Conservation (phyloP, 768 basidiomycete species). For the Pulveroboletus ravenelii region DNA sequence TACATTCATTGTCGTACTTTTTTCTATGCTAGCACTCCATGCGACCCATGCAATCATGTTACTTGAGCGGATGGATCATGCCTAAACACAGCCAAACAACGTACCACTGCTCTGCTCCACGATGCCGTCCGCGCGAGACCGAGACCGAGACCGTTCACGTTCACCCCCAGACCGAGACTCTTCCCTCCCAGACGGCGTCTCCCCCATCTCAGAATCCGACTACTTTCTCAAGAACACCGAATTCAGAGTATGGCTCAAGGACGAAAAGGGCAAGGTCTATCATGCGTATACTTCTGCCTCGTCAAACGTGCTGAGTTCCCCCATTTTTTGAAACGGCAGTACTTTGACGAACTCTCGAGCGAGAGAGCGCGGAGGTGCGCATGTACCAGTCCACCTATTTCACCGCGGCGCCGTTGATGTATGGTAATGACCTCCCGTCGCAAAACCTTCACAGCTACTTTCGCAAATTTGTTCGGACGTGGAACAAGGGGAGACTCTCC, state of each 20-base stretch:
- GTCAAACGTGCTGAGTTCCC: neutral
- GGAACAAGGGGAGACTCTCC: constrained; percentile 76
- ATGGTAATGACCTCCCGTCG: constrained; percentile 9
- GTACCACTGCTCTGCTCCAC: neutral
- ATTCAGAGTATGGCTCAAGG: constrained; percentile 78
- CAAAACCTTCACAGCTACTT: constrained; percentile 60
- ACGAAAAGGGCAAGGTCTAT: constrained; percentile 56
- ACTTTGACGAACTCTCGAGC: constrained; percentile 57
- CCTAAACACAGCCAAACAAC: constrained; percentile 11
- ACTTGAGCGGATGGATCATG: too few species aligned
- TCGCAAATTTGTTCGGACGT: constrained; percentile 87
- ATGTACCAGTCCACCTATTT: neutral
- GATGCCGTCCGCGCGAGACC: constrained; percentile 10
- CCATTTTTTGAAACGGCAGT: constrained; percentile 30
- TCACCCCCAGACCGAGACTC: constrained; percentile 39
- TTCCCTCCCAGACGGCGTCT: constrained; percentile 50
- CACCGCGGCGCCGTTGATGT: constrained; percentile 30
- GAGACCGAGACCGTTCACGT: constrained; percentile 29
- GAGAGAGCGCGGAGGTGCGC: neutral
- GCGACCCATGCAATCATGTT: constrained; percentile 23
- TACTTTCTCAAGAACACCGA: constrained; percentile 88
- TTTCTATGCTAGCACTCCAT: constrained; percentile 13
- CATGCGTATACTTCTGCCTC: neutral
- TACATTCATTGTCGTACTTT: constrained; percentile 6
- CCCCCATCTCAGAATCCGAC: constrained; percentile 74